Base-by-base conservation (phyloP, 164 flowering plant genomes). In the Vitis amurensis region DNA sequence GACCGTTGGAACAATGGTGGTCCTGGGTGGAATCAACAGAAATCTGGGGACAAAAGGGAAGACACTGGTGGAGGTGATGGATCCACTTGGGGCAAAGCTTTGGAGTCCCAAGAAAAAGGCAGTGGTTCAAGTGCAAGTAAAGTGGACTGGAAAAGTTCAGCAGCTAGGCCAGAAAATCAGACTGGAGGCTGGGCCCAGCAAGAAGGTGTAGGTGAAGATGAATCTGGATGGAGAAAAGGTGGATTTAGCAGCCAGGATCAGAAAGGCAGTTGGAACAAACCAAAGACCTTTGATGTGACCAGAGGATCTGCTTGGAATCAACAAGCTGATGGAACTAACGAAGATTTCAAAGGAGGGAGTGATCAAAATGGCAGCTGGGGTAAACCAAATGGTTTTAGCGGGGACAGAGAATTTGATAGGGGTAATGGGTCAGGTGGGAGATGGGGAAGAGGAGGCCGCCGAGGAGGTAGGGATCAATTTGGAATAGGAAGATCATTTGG, bases 361-460 rank as follows among this genome's bases (percentile, higher is more conserved):
- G 17, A 23, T 8, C 57, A 51, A 15, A 49, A 51, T 50, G 69
- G 56, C 27, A 15, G 27, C 61, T 53, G 56, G 61, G 27, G 27
- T 58, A 19, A 58, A 58, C 56, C 73, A 62, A 69, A 23, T 55
- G 61, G 51, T 62, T 12, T 19, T 57, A 74, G 58, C 48, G 64
- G 64, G 3, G 79, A 69, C 37, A 81, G 70, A 13, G 7, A 71
- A 59, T 79, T 74, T 73, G 86, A 75, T 23, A 78, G 82, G 30
- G 81, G 72, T 19, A 73, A 71, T 65, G 85, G 80, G 47, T 74
- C 74, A n/a, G 81, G 82, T 55, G 82, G 84, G 52, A 68, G 81
- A 68, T 62, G 82, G 67, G 83, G 84, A 52, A 61, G 78, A 63
- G 59, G 72, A 48, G 61, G 78, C 15, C 75, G 70, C 17, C 58